Base-by-base conservation (phyloP, 306 rosid genomes). In the Sindora glabra region DNA sequence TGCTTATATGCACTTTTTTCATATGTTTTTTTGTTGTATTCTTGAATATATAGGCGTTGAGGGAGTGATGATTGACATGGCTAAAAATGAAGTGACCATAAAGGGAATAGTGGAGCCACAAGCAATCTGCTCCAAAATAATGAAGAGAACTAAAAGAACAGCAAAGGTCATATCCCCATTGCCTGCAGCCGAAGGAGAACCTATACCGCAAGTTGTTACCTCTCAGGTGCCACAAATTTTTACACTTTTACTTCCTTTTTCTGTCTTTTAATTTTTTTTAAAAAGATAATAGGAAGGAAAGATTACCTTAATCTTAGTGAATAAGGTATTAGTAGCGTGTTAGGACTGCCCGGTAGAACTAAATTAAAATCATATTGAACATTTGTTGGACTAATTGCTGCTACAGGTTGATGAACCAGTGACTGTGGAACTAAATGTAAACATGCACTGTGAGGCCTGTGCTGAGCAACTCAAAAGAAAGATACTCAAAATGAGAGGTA, bases 371-470 rank as follows among this genome's bases (percentile, higher is more conserved):
- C n/a, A n/a, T n/a, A n/a, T n/a, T n/a, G n/a, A n/a, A n/a, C n/a
- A n/a, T n/a, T n/a, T n/a, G 48, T 18, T 77, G 33, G 56, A n/a
- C 4, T 12, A 21, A 10, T 27, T 8, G 45, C 52, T 66, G 33
- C 32, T 80, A 6, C 75, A 90, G 97, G 97, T 81, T 38, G 65
- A 77, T 73, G 96, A 78, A 55, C 72, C 76, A 47, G 79, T 66
- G 47, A 78, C 86, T 3, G 91, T 90, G 79, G 97, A 90, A 68
- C 95, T 90, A 60, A 76, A 75, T 65, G 89, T 90, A 33, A 87
- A 87, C 81, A 87, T 90, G 97, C 97, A 90, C 62, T 90, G 97
- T 72, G 96, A 83, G 70, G 95, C 97, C n/a, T 90, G 97, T 79
- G 97, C 97, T 55, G 77, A 77, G 65, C 95, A 90, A 69, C 91